phyloP scores from a whole-genome alignment of 306 rosid genomes.

The Datisca glomerata region DNA sequence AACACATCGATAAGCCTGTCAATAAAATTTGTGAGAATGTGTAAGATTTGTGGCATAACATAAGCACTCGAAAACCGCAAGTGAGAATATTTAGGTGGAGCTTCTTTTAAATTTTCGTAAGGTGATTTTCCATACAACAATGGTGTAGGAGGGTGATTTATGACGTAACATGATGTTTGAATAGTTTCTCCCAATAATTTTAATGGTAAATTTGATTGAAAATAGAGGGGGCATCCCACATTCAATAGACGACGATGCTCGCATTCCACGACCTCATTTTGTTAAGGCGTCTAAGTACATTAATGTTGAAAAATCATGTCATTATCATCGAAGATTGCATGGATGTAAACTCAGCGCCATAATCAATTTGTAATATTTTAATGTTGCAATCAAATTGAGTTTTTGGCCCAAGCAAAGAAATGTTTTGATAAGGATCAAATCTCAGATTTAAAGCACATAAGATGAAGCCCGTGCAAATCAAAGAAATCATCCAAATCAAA shows the following conservation, averaged over 20 bases:
- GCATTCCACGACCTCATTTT: no score
- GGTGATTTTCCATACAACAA: not conserved
- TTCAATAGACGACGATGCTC: not conserved
- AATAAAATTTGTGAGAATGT: not conserved
- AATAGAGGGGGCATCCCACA: not conserved
- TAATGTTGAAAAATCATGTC: not conserved
- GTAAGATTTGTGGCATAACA: not conserved
- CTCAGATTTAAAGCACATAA: not conserved
- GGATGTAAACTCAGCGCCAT: not conserved
- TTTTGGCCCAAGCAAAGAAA: not conserved
- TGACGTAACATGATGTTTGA: not conserved
- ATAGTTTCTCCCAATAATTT: not conserved
- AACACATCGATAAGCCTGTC: not conserved
- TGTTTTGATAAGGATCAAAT: not conserved
- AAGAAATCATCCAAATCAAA: not conserved
- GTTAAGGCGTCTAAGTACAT: not conserved
- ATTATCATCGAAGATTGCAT: not conserved
- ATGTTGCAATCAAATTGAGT: not conserved
- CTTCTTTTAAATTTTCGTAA: not conserved
- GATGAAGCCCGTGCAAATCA: not conserved
- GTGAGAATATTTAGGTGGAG: not conserved
- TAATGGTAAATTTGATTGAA: not conserved
- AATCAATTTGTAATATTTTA: not conserved
- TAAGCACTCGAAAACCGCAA: not conserved
- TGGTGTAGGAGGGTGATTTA: not conserved